Base-by-base conservation (phyloP, 257 asterid genomes). In the Oldenlandia corymbosa region DNA sequence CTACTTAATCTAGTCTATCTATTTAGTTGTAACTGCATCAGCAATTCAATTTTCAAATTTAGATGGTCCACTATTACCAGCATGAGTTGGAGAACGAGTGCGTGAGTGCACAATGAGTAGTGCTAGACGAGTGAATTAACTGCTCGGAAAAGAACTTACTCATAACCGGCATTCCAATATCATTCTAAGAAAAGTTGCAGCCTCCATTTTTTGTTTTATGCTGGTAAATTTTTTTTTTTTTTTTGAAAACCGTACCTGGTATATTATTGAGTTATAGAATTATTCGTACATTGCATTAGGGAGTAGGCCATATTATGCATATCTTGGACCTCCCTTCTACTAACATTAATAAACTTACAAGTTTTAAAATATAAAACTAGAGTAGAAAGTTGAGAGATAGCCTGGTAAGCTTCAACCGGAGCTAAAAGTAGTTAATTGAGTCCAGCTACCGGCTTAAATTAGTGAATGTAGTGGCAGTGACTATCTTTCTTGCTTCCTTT, bases 1-100 rank as follows among this genome's bases (percentile, higher is more conserved):
- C 18, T 42, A 60, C 66, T 60, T 47, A 9, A 26, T 60, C 53
- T 26, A n/a, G 20, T 27, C 52, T 43, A 43, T 60, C 54, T 60
- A 10, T 10, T 46, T 60, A 16, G n/a, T 26, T 60, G 28, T 7
- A 43, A 18, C 26, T 60, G 23, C 42, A 46, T 4, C 8, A 39
- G 41, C 17, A 41, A 39, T 23, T 58, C 48, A 20, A 37, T 58
- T 24, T 51, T 36, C 28, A 58, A 39, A 23, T 59, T 39, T 16
- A 41, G 64, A 17, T 59, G 32, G 51, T 37, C 28, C 27, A 10
- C 34, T 12, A 27, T 16, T 31, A 58, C n/a, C 41, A 60, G 34
- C 17, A 24, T 24, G 30, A 21, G 8, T 58, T 58, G 47, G 17
- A 58, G 47, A n/a, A 52, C 2, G 9, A 24, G 37, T 54, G 34